Percentiles rank a stretch among this genome's conserved stretches.
phyloP scores from a whole-genome alignment of 768 basidiomycete species.

The Epithele typhae region DNA sequence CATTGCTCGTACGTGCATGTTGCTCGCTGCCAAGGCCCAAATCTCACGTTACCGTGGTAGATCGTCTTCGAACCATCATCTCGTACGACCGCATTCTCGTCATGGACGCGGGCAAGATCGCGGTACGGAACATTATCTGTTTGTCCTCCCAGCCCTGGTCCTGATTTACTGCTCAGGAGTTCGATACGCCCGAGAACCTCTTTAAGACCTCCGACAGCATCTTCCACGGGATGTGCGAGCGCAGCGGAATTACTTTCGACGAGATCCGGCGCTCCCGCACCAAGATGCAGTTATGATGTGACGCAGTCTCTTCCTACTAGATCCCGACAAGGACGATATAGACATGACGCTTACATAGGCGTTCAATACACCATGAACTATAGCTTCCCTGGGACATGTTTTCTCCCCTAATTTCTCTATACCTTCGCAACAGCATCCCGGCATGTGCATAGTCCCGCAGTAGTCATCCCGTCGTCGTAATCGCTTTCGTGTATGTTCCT shows the following conservation, averaged over 20 bases:
- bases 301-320: no score
- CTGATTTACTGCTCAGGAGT: conserved; percentile 30
- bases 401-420: no score
- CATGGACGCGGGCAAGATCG: conserved; percentile 57
- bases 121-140: conserved; percentile 30
- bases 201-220: conserved; percentile 41
- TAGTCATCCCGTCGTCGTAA: no score
- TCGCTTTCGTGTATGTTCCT: no score
- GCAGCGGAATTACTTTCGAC: conserved; percentile 42
- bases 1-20: conserved; percentile 34
- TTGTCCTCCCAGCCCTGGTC: not conserved
- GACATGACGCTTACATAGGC: no score
- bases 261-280: conserved; percentile 36
- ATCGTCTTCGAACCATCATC: conserved; percentile 51
- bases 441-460: no score
- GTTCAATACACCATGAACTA: no score
- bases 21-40: not conserved
- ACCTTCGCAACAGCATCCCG: no score
- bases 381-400: no score
- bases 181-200: conserved; percentile 47
- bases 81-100: conserved; percentile 68
- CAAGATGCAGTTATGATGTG: conserved; percentile 1
- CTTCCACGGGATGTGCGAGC: conserved; percentile 61
- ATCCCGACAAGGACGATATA: no score
- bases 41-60: conserved; percentile 8